Percentiles rank a stretch among this genome's conserved stretches.
phyloP scores from a whole-genome alignment of 2,329 filamentous ascomycete species.

The Claviceps digitariae region DNA sequence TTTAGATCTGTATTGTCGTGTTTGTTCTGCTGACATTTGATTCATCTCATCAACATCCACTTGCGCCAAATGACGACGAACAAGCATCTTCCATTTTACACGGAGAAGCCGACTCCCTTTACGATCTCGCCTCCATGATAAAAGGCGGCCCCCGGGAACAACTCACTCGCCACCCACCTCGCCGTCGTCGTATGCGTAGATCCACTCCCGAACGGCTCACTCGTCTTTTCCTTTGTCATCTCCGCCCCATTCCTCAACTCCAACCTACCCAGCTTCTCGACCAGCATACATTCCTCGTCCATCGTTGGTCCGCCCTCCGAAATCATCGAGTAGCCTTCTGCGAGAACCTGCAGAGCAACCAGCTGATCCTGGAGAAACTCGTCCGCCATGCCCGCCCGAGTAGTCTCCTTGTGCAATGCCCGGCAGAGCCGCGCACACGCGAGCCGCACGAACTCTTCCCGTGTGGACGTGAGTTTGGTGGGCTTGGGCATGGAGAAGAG shows the following conservation, averaged over 20 bases:
- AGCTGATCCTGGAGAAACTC: slow-evolving; percentile 48
- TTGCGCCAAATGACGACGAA: background rate
- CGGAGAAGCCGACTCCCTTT: slow-evolving; percentile 27
- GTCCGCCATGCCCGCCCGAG: slow-evolving; percentile 35
- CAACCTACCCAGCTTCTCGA: slow-evolving; percentile 10
- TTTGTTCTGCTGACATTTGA: too few species aligned
- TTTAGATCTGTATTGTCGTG: too few species aligned
- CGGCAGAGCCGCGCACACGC: slow-evolving; percentile 32
- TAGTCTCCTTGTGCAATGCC: slow-evolving; percentile 31
- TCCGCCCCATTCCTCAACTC: slow-evolving; percentile 11
- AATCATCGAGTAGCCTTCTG: slow-evolving; percentile 36
- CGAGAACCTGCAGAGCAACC: slow-evolving; percentile 45
- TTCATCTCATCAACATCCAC: background rate
- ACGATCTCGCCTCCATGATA: slow-evolving; percentile 37
- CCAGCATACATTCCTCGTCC: slow-evolving; percentile 13
- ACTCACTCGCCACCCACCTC: slow-evolving; percentile 40
- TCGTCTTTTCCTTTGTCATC: slow-evolving; percentile 29
- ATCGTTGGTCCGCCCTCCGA: slow-evolving; percentile 15
- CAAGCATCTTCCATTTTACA: background rate
- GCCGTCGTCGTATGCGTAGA: slow-evolving; percentile 45
- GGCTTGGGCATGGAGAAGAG: slow-evolving; percentile 28
- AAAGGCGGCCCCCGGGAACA: slow-evolving; percentile 36
- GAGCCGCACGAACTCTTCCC: slow-evolving; percentile 20
- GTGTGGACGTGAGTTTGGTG: slow-evolving; percentile 21
- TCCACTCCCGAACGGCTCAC: slow-evolving; percentile 41